Evolutionary conservation across 2,329 filamentous ascomycete genomes (phyloP).

Genomic region (Cadophora sp.): DNA sequence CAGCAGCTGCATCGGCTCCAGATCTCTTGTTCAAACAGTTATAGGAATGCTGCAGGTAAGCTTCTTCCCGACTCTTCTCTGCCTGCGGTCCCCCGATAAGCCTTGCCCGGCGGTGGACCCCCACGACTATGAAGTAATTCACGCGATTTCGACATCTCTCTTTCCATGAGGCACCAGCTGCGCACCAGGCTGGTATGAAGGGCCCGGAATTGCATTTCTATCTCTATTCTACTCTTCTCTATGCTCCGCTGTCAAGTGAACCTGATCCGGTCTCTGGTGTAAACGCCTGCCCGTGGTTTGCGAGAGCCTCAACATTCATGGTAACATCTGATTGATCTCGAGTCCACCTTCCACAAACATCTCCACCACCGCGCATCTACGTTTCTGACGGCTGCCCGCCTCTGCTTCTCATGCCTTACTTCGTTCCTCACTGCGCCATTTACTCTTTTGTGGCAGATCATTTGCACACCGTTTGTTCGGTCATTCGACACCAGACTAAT

Average conservation of each 20-base stretch:
- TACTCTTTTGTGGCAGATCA: slow-evolving; percentile 6
- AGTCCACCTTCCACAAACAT: slow-evolving; percentile 16
- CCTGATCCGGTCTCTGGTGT: slow-evolving; percentile 14
- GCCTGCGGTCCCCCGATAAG: slow-evolving; percentile 27
- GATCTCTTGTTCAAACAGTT: slow-evolving; percentile 26
- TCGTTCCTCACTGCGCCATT: background rate
- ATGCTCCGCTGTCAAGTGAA: slow-evolving; percentile 23
- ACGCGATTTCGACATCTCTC: slow-evolving; percentile 25
- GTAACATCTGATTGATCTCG: slow-evolving; percentile 23
- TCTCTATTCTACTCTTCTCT: background rate
- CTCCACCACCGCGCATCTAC: background rate
- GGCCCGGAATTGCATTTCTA: background rate
- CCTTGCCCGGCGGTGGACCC: slow-evolving; percentile 25
- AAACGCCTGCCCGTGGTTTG: slow-evolving; percentile 19
- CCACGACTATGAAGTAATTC: slow-evolving; percentile 32
- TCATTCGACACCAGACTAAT: slow-evolving; percentile 32
- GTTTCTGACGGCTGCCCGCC: background rate
- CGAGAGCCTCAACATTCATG: slow-evolving; percentile 16
- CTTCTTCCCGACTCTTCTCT: slow-evolving; percentile 23
- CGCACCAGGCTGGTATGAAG: slow-evolving; percentile 6
- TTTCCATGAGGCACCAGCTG: slow-evolving; percentile 17
- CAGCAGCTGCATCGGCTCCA: slow-evolving; percentile 4
- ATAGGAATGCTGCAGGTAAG: slow-evolving; percentile 46
- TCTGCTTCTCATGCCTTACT: background rate
- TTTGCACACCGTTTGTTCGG: background rate